A percentile compares a stretch with the other conserved stretches of the same genome.
Evolutionary conservation across 2,329 filamentous ascomycete species (phyloP).

Genomic region (Atkinsonella hypoxylon): DNA sequence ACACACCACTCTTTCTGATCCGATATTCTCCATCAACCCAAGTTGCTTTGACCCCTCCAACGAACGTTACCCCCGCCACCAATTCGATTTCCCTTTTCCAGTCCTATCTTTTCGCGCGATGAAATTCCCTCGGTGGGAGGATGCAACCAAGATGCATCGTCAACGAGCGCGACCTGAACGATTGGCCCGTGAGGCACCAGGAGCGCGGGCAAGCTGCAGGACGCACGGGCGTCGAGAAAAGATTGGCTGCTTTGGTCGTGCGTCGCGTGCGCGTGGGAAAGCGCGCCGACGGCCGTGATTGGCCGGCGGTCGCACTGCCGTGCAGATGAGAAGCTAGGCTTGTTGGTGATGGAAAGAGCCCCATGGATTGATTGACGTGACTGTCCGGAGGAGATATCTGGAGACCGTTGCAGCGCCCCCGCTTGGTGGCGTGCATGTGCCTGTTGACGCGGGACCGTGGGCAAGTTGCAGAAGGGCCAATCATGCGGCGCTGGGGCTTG

Average conservation of each 20-base stretch:
- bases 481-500: neutral
- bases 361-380: neutral
- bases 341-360: neutral
- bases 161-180: neutral
- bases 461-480: neutral
- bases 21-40: neutral
- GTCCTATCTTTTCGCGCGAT: neutral
- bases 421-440: neutral
- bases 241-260: neutral
- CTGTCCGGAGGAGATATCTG: neutral
- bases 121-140: neutral
- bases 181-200: neutral
- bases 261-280: constrained; percentile 11
- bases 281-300: constrained; percentile 9
- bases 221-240: neutral
- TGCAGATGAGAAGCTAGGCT: neutral
- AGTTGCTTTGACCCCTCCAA: neutral
- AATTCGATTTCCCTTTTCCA: neutral
- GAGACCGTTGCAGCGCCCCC: neutral
- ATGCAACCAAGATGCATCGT: neutral
- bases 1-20: neutral
- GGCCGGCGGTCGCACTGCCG: constrained; percentile 4
- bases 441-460: neutral
- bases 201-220: neutral
- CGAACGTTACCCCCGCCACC: no score